phyloP scores from a whole-genome alignment of 345 rosid genomes.

The Gossypium mustelinum region DNA sequence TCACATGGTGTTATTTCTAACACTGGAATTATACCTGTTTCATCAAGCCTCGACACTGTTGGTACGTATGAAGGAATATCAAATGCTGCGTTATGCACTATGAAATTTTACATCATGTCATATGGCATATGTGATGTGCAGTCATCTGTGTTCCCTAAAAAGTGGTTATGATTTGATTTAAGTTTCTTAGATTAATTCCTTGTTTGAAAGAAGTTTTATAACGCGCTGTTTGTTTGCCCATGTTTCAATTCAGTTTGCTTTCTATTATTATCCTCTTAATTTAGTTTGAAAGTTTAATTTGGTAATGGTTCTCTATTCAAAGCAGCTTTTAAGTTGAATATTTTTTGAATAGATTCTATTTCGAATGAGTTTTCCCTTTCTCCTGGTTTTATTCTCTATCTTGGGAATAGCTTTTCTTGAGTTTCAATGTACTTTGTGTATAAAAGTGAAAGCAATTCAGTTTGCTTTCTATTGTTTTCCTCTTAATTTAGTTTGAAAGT shows the following conservation, averaged over 20 bases:
- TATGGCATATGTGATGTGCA: not conserved
- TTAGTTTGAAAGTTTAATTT: not conserved
- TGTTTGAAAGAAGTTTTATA: not conserved
- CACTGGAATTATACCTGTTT: conserved; percentile 55
- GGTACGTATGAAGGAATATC: conserved; percentile 45
- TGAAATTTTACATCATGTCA: not conserved
- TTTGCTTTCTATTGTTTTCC: not conserved
- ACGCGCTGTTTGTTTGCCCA: not conserved
- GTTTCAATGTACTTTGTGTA: no score
- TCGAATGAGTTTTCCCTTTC: not conserved
- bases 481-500: not conserved
- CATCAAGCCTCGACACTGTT: conserved; percentile 76
- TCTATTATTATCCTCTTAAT: not conserved
- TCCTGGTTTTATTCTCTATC: not conserved
- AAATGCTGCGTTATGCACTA: not conserved
- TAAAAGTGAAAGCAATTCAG: not conserved
- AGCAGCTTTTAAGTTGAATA: not conserved
- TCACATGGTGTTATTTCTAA: conserved; percentile 70
- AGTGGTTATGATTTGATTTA: not conserved
- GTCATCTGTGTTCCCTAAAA: not conserved
- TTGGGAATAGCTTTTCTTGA: not conserved
- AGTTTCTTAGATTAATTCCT: not conserved
- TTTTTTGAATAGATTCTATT: not conserved
- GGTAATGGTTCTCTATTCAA: not conserved
- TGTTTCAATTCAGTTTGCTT: not conserved